Evolutionary conservation across 179 eudicot genomes (phyloP), one percentile per base, ranked within the genome.

Genomic region (Spergularia azorica): DNA sequence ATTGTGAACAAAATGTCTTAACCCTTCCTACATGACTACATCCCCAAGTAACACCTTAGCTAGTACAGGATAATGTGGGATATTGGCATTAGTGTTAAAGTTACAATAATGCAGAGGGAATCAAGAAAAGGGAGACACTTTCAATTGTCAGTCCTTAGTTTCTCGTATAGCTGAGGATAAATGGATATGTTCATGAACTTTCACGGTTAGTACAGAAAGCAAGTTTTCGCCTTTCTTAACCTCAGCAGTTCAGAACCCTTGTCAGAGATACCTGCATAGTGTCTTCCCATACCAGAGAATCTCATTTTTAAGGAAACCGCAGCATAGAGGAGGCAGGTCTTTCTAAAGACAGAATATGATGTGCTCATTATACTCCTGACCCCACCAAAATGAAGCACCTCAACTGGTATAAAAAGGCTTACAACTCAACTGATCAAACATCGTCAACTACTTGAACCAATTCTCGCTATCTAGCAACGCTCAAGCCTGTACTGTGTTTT

Each of bases 271-370:
- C 50, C 50, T 46, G 50, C 50, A 9, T 68, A 46, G 57, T 68
- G 57, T 68, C 76, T 54, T 16, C 48, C 66, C 64, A 71, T 78
- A 74, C 73, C 14, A 57, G 6, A 57, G 81, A 79, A 79, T 79
- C 77, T 46, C 67, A 72, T 65, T 58, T 79, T 79, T 79, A 66
- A 79, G 77, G 81, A 73, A 79, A 73, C 71, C 50, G 64, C 32
- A 51, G 48, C 12, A 17, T 39, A 36, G 70, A 63, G 20, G 51
- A 39, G 57, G 70, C 9, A 63, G 46, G 46, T 21, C 14, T 15
- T 54, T 75, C 63, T 54, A 43, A 20, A 77, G 56, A 26, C 14
- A 65, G n/a, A 60, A 21, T 56, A 72, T 79, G 67, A 79, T 79
- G 73, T 73, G 67, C 81, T 21, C 81, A 73, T 79, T 74, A 79